A percentile compares a stretch with the other conserved stretches of the same genome.
These are phyloP conservation scores for Rhytidhysteron rufulum DNA, from an alignment of 2,329 filamentous ascomycete species.

Conservation along the genomic window DNA sequence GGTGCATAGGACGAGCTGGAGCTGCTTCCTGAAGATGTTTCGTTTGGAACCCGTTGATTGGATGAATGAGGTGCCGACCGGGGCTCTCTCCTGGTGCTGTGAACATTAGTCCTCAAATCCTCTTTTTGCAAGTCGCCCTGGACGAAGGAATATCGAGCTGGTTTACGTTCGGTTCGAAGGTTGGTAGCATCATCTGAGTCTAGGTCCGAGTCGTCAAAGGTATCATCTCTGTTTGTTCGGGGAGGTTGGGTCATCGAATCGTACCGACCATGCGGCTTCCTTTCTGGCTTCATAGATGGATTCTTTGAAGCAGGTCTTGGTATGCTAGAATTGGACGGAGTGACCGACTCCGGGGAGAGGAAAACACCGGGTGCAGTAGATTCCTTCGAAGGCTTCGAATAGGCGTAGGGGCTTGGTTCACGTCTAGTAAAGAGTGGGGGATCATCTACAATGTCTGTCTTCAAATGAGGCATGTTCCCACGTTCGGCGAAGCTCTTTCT, in stretches of 20 bases:
- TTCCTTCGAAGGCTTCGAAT: constrained; percentile 34
- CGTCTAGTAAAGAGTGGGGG: constrained; percentile 39
- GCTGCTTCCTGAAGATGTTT: constrained; percentile 5
- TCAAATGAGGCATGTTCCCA: constrained; percentile 28
- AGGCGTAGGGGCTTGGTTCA: constrained; percentile 45
- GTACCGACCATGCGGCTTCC: constrained; percentile 24
- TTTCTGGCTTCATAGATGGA: constrained; percentile 23
- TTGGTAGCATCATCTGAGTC: constrained; percentile 23
- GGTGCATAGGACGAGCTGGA: constrained; percentile 22
- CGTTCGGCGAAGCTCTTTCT: constrained; percentile 32
- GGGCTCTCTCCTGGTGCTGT: constrained; percentile 16
- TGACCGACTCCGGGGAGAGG: constrained; percentile 48
- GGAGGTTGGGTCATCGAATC: constrained; percentile 18
- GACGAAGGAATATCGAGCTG: constrained; percentile 38
- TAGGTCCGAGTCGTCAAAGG: constrained; percentile 30
- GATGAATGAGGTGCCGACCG: constrained; percentile 12
- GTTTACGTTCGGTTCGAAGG: constrained; percentile 27
- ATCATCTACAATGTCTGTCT: constrained; percentile 30
- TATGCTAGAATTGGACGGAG: constrained; percentile 31
- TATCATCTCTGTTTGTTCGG: constrained; percentile 14
- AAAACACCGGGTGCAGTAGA: constrained; percentile 36
- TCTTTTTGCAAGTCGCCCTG: constrained; percentile 33
- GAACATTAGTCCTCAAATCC: constrained; percentile 24
- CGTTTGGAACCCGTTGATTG: constrained; percentile 2
- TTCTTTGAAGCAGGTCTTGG: constrained; percentile 22